These are phyloP conservation scores for Coniochaeta sp. DNA, from an alignment of 2,329 filamentous ascomycete genomes.

Conservation along the genomic window DNA sequence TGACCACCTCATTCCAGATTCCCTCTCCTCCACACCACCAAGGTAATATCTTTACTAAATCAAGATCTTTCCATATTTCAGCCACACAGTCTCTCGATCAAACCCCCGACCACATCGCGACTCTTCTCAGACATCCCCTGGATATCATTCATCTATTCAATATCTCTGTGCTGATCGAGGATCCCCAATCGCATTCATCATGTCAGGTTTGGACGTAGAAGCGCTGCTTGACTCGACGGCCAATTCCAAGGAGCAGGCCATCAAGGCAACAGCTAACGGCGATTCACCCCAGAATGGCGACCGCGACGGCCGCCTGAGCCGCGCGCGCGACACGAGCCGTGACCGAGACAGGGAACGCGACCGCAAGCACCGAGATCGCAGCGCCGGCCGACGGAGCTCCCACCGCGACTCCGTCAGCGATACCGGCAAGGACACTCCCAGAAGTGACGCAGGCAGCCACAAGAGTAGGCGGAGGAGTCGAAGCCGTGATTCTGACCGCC, in stretches of 20 bases:
- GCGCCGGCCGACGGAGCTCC: slow-evolving; percentile 33
- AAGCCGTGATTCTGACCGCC: slow-evolving; percentile 69
- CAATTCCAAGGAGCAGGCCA: slow-evolving; percentile 44
- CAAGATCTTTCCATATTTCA: not conserved
- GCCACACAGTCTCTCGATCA: not conserved
- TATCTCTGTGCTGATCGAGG: not conserved
- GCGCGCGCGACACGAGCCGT: slow-evolving; percentile 33
- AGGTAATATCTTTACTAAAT: too few species aligned
- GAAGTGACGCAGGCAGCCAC: slow-evolving; percentile 71
- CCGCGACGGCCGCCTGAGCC: slow-evolving; percentile 17
- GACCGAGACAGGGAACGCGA: slow-evolving; percentile 49
- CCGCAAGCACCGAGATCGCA: slow-evolving; percentile 40
- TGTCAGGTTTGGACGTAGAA: slow-evolving; percentile 76
- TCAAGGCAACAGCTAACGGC: slow-evolving; percentile 40
- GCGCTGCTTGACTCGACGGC: slow-evolving; percentile 83
- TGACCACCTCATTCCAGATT: not conserved
- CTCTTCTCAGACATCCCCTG: not conserved
- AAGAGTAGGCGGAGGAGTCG: slow-evolving; percentile 75
- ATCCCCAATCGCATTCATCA: slow-evolving; percentile 19
- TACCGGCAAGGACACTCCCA: slow-evolving; percentile 56
- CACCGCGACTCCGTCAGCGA: slow-evolving; percentile 47
- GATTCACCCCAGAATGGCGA: slow-evolving; percentile 48
- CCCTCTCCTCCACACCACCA: not conserved
- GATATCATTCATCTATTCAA: not conserved
- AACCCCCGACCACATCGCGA: too few species aligned